Percentiles rank a stretch among this genome's conserved stretches.
These are phyloP conservation scores for Tolypocladium amazonense DNA, from an alignment of 2,329 filamentous ascomycete genomes.

Conservation along the genomic window DNA sequence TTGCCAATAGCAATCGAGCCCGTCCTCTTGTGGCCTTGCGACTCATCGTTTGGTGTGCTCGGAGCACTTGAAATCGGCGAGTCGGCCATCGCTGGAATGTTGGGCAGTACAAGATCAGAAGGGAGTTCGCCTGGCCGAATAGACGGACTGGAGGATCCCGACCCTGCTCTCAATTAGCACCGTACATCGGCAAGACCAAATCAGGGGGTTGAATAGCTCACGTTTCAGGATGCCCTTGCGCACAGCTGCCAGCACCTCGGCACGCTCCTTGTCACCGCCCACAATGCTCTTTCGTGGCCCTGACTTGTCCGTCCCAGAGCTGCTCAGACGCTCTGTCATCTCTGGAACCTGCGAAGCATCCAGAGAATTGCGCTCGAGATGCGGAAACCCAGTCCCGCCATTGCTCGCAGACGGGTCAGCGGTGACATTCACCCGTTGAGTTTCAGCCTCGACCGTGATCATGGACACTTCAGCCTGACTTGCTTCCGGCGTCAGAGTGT, in stretches of 20 bases:
- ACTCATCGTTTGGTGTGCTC: slow-evolving; percentile 76
- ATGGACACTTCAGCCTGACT: slow-evolving; percentile 84
- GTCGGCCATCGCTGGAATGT: slow-evolving; percentile 55
- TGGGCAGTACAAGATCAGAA: slow-evolving; percentile 45
- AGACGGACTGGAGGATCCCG: slow-evolving; percentile 58
- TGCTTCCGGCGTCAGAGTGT: slow-evolving; percentile 53
- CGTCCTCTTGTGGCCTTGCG: slow-evolving; percentile 52
- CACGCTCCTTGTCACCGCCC: slow-evolving; percentile 79
- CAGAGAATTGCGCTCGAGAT: slow-evolving; percentile 71
- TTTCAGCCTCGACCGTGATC: slow-evolving; percentile 90
- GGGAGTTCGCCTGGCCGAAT: slow-evolving; percentile 49
- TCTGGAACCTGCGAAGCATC: slow-evolving; percentile 47
- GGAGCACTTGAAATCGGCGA: slow-evolving; percentile 79
- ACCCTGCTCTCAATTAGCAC: slow-evolving; percentile 7
- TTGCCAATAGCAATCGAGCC: slow-evolving; percentile 65
- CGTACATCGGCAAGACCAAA: not conserved
- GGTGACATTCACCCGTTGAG: slow-evolving; percentile 72
- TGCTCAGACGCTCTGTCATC: slow-evolving; percentile 39
- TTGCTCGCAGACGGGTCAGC: slow-evolving; percentile 55
- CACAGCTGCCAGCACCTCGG: slow-evolving; percentile 83
- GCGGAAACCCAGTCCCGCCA: slow-evolving; percentile 71
- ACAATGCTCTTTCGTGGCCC: slow-evolving; percentile 75
- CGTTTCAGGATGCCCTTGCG: slow-evolving; percentile 95
- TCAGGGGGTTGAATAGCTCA: slow-evolving; percentile 25
- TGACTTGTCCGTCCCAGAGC: slow-evolving; percentile 50